These are phyloP conservation scores for Vitis cinerea DNA, from an alignment of 164 flowering plant species.

Conservation along the genomic window DNA sequence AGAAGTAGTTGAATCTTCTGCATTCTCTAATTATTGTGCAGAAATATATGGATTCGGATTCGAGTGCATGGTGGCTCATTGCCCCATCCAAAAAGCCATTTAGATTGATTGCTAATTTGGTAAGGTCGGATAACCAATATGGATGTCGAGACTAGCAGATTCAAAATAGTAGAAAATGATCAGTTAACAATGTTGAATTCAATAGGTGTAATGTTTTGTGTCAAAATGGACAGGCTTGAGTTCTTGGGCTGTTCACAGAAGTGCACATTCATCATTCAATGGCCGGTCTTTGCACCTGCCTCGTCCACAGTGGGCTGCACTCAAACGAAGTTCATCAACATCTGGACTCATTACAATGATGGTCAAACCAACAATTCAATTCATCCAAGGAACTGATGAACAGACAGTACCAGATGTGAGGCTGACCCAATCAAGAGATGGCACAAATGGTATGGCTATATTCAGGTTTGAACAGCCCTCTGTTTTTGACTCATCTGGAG, in stretches of 20 bases:
- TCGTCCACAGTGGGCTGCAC: constrained; percentile 13
- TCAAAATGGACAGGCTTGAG: constrained; percentile 29
- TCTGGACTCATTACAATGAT: constrained; percentile 43
- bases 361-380: constrained; percentile 88
- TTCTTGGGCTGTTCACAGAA: constrained; percentile 31
- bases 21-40: no score
- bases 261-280: constrained; percentile 53
- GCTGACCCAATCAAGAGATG: constrained; percentile 89
- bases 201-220: constrained; percentile 14
- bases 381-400: constrained; percentile 92
- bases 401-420: constrained; percentile 86
- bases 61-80: no score
- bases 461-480: constrained; percentile 86
- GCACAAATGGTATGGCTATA: constrained; percentile 88
- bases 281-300: constrained; percentile 50
- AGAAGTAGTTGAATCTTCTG: no score
- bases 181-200: neutral
- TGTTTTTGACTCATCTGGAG: constrained; percentile 84
- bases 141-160: neutral
- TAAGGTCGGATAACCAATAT: no score
- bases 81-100: no score
- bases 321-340: constrained; percentile 19
- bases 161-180: no score
- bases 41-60: no score
- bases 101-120: no score